Percentiles rank a stretch among this genome's conserved stretches.
Conservation (phyloP, 73 alveolate genomes). For the Blepharisma stoltei region DNA sequence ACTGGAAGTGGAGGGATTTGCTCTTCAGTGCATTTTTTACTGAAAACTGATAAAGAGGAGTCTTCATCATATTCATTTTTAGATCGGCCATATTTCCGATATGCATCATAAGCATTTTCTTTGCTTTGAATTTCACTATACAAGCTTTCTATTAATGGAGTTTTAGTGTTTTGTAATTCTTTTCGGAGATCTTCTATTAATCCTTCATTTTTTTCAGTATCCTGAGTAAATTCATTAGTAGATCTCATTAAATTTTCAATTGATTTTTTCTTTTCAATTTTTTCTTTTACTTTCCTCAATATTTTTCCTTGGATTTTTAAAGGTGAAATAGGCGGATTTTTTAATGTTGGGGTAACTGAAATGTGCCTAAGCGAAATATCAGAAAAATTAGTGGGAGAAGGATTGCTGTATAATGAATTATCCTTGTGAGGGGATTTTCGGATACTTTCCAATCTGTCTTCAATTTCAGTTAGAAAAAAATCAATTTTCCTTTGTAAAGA, state of each 20-base stretch:
- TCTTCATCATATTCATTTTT: not conserved
- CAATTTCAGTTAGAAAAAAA: slow-evolving; percentile 15
- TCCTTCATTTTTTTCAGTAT: not conserved
- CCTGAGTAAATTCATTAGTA: not conserved
- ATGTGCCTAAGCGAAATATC: not conserved
- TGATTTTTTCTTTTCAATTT: not conserved
- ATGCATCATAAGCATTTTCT: not conserved
- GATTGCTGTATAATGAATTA: too few species aligned
- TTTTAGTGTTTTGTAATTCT: not conserved
- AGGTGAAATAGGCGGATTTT: not conserved
- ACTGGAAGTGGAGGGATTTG: slow-evolving; percentile 10
- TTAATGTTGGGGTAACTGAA: not conserved
- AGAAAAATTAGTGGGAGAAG: not conserved
- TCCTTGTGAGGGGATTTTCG: not conserved
- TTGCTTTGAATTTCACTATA: not conserved
- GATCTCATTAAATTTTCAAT: slow-evolving; percentile 8
- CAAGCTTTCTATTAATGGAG: slow-evolving; percentile 18
- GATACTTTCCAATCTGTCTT: not conserved
- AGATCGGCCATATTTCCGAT: slow-evolving; percentile 6
- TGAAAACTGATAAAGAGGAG: not conserved
- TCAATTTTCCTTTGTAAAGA: not conserved
- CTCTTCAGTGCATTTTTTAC: not conserved
- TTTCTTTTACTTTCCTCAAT: not conserved
- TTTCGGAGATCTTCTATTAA: not conserved
- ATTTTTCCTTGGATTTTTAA: not conserved